These are phyloP conservation scores for Volvox reticuliferus DNA, from an alignment of 139 green algal species.

Conservation along the genomic window DNA sequence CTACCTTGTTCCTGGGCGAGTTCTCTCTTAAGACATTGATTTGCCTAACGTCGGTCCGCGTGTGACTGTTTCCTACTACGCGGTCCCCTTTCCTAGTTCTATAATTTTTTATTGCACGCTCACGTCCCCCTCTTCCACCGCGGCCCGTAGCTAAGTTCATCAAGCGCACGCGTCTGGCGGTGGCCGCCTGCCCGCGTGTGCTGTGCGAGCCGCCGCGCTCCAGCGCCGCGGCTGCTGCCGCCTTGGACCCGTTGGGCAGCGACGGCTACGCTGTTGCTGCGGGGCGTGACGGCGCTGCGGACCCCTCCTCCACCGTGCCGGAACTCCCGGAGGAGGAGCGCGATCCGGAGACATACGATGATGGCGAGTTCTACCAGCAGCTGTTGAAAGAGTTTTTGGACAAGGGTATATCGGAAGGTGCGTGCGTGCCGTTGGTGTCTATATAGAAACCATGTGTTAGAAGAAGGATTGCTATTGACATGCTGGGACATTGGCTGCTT, in stretches of 20 bases:
- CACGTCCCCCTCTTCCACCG: background rate
- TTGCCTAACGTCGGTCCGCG: no score
- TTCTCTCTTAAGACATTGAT: no score
- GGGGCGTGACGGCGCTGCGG: background rate
- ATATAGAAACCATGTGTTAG: no score
- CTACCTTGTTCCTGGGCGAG: no score
- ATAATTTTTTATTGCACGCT: background rate
- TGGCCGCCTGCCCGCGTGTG: conserved; percentile 48
- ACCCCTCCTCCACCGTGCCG: background rate
- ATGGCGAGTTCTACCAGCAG: conserved; percentile 93
- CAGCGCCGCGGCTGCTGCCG: background rate
- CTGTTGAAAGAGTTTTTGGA: conserved; percentile 95
- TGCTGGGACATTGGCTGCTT: no score
- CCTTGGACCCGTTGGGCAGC: conserved; percentile 9
- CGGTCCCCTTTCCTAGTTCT: background rate
- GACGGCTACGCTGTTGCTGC: background rate
- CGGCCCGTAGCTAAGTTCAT: conserved; percentile 54
- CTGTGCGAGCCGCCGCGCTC: conserved; percentile 43
- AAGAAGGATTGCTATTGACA: no score
- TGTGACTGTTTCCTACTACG: no score
- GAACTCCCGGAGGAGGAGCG: conserved; percentile 20
- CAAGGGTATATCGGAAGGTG: conserved; percentile 35
- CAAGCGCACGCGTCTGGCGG: conserved; percentile 65
- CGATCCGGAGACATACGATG: conserved; percentile 90
- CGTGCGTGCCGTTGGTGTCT: background rate